Percentiles rank a stretch among this genome's conserved stretches.
Conservation (phyloP, 2,329 filamentous ascomycete species). For the Claviceps paspali region DNA sequence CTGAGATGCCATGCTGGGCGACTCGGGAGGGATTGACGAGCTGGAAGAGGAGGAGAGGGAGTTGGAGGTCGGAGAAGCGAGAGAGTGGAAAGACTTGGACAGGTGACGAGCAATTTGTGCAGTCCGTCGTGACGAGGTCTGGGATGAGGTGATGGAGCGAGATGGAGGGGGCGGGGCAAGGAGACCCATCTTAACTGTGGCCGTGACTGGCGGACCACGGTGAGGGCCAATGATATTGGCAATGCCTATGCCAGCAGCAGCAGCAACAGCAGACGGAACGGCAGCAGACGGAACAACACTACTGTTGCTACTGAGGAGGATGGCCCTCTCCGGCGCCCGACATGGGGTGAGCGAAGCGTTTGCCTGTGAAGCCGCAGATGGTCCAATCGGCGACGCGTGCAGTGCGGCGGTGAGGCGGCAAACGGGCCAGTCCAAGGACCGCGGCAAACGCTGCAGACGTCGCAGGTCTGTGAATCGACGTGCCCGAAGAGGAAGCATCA, state of each 20-base stretch:
- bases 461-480: slow-evolving; percentile 4
- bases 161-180: slow-evolving; percentile 25
- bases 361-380: too few relatives aligned
- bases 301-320: too few relatives aligned
- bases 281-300: too few relatives aligned
- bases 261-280: background rate
- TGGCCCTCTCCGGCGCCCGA: too few relatives aligned
- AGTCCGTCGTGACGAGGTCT: slow-evolving; percentile 35
- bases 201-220: background rate
- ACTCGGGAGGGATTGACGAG: slow-evolving; percentile 10
- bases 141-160: too few relatives aligned
- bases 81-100: slow-evolving; percentile 15
- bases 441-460: slow-evolving; percentile 5
- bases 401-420: slow-evolving; percentile 1
- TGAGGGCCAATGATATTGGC: too few relatives aligned
- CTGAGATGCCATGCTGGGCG: slow-evolving; percentile 37
- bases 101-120: slow-evolving; percentile 41
- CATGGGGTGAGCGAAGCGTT: too few relatives aligned
- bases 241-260: background rate
- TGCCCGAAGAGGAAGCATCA: slow-evolving; percentile 4
- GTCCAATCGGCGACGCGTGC: too few relatives aligned
- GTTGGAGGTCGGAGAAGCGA: background rate
- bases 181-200: slow-evolving; percentile 11
- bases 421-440: slow-evolving; percentile 6
- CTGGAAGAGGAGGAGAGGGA: slow-evolving; percentile 2